Conservation (phyloP, 768 basidiomycete species). For the Pulveroboletus sp. region DNA sequence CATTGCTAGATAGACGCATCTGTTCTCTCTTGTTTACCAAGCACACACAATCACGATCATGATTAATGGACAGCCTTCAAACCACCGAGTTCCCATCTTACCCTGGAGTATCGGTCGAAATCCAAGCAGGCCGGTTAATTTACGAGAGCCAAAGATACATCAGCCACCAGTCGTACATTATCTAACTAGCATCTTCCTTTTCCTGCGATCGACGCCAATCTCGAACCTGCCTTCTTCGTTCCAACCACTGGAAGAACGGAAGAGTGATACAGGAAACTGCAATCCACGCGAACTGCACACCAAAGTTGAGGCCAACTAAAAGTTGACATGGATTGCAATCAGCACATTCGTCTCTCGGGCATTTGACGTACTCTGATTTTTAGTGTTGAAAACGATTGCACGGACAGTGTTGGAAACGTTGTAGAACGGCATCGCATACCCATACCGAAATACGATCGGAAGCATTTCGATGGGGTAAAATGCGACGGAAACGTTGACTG, state of each 20-base stretch:
- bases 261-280: conserved; percentile 52
- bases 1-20: conserved; percentile 18
- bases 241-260: conserved; percentile 45
- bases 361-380: conserved; percentile 47
- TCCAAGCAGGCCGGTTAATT: too few relatives aligned
- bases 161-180: not conserved
- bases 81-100: too few relatives aligned
- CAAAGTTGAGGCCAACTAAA: conserved; percentile 60
- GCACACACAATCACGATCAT: conserved; percentile 13
- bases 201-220: conserved; percentile 17
- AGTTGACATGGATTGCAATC: not conserved
- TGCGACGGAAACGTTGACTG: conserved; percentile 57
- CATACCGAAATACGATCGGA: conserved; percentile 59
- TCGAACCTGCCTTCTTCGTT: conserved; percentile 26
- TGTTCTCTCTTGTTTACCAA: conserved; percentile 14
- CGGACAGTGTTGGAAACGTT: conserved; percentile 61
- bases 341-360: not conserved
- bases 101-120: too few relatives aligned
- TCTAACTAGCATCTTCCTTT: conserved; percentile 1
- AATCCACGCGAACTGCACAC: conserved; percentile 55
- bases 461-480: conserved; percentile 56
- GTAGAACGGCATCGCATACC: conserved; percentile 69
- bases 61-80: conserved; percentile 14
- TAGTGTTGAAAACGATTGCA: conserved; percentile 61
- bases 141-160: too few relatives aligned